Evolutionary conservation across 352 stramenopile genomes (phyloP).

Genomic region (Nothophytophthora sp.): DNA sequence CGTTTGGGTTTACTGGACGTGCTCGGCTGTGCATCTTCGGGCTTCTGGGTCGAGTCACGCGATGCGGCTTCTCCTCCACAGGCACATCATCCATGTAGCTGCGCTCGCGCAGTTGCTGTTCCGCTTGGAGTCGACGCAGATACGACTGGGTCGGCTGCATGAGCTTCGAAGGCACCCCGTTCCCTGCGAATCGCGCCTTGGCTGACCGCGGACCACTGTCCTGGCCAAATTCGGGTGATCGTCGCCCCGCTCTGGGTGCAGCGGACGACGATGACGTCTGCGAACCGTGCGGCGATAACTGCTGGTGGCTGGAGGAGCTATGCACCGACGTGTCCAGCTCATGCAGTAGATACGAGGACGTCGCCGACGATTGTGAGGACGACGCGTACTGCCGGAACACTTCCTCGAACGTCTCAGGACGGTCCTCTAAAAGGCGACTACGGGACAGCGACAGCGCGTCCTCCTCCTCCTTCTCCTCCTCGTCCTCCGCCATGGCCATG

Average conservation of each 20-base stretch:
- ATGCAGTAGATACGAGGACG: conserved; percentile 44
- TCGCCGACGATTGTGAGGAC: conserved; percentile 47
- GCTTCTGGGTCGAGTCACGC: conserved; percentile 53
- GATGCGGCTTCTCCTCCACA: conserved; percentile 44
- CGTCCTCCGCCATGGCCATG: conserved; percentile 19
- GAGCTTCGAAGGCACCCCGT: conserved; percentile 44
- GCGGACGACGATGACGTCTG: conserved; percentile 25
- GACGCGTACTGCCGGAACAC: conserved; percentile 61
- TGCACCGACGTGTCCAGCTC: conserved; percentile 41
- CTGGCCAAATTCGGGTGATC: background rate
- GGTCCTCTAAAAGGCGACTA: conserved; percentile 39
- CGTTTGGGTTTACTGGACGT: conserved; percentile 34
- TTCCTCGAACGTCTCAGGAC: conserved; percentile 53
- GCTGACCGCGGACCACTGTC: background rate
- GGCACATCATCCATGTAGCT: conserved; percentile 40
- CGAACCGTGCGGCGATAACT: conserved; percentile 29
- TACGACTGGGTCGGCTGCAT: conserved; percentile 74
- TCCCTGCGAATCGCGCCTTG: conserved; percentile 13
- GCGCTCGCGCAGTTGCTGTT: conserved; percentile 56
- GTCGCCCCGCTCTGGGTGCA: conserved; percentile 1
- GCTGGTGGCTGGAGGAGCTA: conserved; percentile 21
- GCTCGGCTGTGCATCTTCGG: conserved; percentile 51
- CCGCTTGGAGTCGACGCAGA: conserved; percentile 54
- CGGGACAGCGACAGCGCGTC: conserved; percentile 27
- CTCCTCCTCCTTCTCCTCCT: conserved; percentile 12